These are phyloP conservation scores for Fusarium sp. DNA, from an alignment of 2,329 filamentous ascomycete genomes.

Conservation along the genomic window DNA sequence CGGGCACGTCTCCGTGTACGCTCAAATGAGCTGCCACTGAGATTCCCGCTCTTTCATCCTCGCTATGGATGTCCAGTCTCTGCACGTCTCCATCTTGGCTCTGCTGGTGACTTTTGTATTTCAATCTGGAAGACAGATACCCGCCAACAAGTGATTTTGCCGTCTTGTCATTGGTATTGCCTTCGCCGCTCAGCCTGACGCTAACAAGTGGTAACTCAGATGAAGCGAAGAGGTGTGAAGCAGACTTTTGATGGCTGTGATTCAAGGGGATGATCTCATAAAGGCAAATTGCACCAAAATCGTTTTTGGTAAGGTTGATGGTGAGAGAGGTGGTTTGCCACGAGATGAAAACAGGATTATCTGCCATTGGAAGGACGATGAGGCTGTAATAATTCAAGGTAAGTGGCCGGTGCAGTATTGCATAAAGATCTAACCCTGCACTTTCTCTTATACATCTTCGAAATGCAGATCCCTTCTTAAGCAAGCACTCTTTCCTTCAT, in stretches of 20 bases:
- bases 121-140: not conserved
- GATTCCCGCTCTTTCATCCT: not conserved
- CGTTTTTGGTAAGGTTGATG: not conserved
- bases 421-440: not conserved
- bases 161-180: not conserved
- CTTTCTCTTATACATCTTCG: not conserved
- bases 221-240: not conserved
- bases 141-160: not conserved
- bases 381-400: accelerated
- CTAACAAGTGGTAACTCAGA: not conserved
- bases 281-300: not conserved
- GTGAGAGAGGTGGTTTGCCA: not conserved
- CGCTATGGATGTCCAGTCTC: not conserved
- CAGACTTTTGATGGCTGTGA: not conserved
- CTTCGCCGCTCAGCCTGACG: not conserved
- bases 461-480: not conserved
- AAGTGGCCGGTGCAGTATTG: not conserved
- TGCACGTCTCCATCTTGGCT: not conserved
- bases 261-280: not conserved
- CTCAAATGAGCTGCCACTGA: not conserved
- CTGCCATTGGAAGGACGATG: not conserved
- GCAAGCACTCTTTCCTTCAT: accelerated
- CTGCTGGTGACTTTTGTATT: not conserved
- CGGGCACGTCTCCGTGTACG: not conserved
- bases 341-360: not conserved